Conservation (phyloP, 1,284 basidiomycete species). For the Cerrena zonata region DNA sequence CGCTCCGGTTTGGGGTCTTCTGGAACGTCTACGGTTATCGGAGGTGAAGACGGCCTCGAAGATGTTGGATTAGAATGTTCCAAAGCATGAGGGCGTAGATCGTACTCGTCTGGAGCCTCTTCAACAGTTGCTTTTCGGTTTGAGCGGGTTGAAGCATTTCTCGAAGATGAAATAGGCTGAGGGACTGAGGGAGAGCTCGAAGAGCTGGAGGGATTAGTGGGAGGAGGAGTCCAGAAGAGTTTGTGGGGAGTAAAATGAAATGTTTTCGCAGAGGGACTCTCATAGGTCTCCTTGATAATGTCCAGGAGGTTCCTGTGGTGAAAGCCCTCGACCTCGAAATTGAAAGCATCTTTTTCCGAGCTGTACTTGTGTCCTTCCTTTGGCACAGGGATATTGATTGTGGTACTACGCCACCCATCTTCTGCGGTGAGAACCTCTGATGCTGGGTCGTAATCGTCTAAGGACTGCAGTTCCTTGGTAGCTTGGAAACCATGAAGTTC, state of each 20-base stretch:
- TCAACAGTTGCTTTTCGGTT: too few species aligned
- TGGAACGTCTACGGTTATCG: too few species aligned
- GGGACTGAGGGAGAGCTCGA: background rate
- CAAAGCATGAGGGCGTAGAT: too few species aligned
- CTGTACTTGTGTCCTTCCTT: background rate
- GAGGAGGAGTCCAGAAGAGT: background rate
- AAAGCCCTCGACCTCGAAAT: background rate
- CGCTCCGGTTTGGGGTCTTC: too few species aligned
- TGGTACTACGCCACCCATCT: background rate
- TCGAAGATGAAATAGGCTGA: background rate
- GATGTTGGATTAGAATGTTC: too few species aligned
- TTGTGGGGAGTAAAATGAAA: background rate
- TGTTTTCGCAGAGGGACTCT: background rate
- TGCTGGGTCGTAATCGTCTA: too few species aligned
- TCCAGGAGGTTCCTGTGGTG: background rate
- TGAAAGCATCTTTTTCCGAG: background rate
- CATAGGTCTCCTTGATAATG: background rate
- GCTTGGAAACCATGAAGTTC: too few species aligned
- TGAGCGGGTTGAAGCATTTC: too few species aligned
- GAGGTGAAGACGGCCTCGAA: background rate
- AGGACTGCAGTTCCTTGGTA: too few species aligned
- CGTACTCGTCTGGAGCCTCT: too few species aligned
- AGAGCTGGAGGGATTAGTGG: background rate
- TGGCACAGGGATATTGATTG: background rate
- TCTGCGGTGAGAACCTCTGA: background rate